Conservation (phyloP, 2,329 filamentous ascomycete species). For the Aphanocladium album region DNA sequence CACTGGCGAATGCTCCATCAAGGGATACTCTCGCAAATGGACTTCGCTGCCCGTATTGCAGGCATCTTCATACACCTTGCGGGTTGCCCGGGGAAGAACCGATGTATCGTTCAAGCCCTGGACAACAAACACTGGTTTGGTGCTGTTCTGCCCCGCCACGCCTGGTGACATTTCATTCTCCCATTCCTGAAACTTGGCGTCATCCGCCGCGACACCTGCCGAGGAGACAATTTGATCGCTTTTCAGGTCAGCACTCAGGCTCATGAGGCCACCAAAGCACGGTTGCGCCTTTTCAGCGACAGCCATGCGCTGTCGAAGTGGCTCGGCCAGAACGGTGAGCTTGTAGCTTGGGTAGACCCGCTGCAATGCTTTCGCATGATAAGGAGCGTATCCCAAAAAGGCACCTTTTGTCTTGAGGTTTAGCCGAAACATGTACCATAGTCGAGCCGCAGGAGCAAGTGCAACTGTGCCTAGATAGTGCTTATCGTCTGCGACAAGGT, state of each 20-base stretch:
- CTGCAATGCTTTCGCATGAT: conserved; percentile 5
- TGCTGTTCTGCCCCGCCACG: background rate
- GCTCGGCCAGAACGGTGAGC: background rate
- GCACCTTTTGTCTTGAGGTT: background rate
- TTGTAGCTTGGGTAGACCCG: conserved; percentile 8
- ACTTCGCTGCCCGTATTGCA: background rate
- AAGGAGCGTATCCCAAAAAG: conserved; percentile 1
- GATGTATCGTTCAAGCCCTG: background rate
- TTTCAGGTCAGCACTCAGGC: conserved; percentile 1
- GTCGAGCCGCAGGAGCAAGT: conserved; percentile 11
- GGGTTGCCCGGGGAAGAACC: background rate
- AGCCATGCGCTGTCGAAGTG: background rate
- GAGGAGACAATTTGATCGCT: background rate
- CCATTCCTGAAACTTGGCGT: background rate
- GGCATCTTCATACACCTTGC: background rate
- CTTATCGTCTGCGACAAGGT: background rate
- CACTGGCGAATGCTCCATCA: background rate
- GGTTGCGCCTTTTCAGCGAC: background rate
- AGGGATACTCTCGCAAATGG: background rate
- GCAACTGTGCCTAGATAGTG: conserved; percentile 14
- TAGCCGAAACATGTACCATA: background rate
- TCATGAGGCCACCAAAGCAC: background rate
- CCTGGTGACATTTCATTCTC: conserved; percentile 1
- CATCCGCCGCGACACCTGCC: background rate
- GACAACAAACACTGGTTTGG: background rate